These are phyloP conservation scores for Agaricus bisporus DNA, from an alignment of 768 basidiomycete species.

Conservation along the genomic window DNA sequence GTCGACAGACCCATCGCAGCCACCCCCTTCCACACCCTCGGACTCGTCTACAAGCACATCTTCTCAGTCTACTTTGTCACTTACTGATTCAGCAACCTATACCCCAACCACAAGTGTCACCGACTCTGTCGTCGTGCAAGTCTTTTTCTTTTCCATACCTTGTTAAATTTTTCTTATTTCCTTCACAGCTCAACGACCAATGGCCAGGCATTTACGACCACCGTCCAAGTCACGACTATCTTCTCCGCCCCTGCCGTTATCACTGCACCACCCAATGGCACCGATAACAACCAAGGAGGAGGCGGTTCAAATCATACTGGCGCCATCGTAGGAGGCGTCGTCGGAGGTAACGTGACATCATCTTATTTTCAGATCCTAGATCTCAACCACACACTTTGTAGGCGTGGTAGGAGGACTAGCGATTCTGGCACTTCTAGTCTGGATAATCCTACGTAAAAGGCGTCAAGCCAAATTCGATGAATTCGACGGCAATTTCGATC, in stretches of 20 bases:
- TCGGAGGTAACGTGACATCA: slow-evolving; percentile 32
- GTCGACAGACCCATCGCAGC: no score
- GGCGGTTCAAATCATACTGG: slow-evolving; percentile 22
- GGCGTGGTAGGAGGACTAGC: slow-evolving; percentile 23
- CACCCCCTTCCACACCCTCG: no score
- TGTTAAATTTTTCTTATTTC: not conserved
- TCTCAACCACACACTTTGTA: slow-evolving; percentile 11
- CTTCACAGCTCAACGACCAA: slow-evolving; percentile 11
- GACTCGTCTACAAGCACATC: no score
- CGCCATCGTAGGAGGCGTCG: slow-evolving; percentile 45
- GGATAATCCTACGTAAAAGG: slow-evolving; percentile 24
- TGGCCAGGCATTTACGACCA: slow-evolving; percentile 24
- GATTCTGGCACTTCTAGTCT: slow-evolving; percentile 15
- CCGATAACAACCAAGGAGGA: not conserved
- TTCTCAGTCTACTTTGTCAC: no score
- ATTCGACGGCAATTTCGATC: slow-evolving; percentile 39
- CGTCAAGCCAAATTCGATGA: slow-evolving; percentile 14
- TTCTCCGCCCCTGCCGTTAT: slow-evolving; percentile 18
- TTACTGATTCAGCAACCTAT: no score
- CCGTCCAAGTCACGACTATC: slow-evolving; percentile 20
- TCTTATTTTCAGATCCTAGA: not conserved
- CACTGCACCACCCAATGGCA: not conserved
- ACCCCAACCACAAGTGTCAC: not conserved
- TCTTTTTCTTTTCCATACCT: not conserved
- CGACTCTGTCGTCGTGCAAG: not conserved